These are phyloP conservation scores for Rehmannia glutinosa DNA, from an alignment of 257 asterid genomes.

Conservation along the genomic window DNA sequence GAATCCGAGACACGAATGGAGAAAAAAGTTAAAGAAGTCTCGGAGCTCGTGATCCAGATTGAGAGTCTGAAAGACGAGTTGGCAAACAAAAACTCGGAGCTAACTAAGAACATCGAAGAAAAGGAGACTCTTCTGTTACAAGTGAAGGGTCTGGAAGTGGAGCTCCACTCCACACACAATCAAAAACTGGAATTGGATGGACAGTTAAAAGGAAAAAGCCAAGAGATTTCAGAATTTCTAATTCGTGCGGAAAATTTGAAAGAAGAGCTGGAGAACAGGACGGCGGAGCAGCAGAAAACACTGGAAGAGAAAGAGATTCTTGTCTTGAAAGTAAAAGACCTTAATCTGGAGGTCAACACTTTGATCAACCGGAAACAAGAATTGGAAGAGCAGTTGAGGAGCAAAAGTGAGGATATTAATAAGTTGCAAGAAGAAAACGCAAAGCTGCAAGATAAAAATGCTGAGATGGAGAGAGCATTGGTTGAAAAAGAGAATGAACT, in stretches of 20 bases:
- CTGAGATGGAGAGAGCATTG: conserved; percentile 39
- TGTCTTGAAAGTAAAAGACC: conserved; percentile 26
- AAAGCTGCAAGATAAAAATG: conserved; percentile 18
- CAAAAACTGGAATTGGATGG: conserved; percentile 49
- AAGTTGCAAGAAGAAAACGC: conserved; percentile 29
- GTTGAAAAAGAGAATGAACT: conserved; percentile 44
- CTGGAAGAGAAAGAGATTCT: conserved; percentile 38
- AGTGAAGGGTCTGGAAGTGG: conserved; percentile 34
- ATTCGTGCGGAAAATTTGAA: conserved; percentile 34
- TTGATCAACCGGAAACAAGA: conserved; percentile 36
- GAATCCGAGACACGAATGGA: conserved; percentile 48
- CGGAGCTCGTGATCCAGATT: conserved; percentile 36
- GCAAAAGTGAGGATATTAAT: conserved; percentile 34
- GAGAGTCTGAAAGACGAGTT: conserved; percentile 50
- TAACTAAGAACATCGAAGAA: conserved; percentile 30
- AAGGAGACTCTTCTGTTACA: conserved; percentile 32
- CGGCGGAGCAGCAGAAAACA: conserved; percentile 26
- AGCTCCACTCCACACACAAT: conserved; percentile 25
- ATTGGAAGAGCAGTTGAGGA: conserved; percentile 45
- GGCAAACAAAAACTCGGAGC: conserved; percentile 36
- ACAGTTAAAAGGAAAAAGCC: conserved; percentile 32
- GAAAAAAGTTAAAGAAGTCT: conserved; percentile 43
- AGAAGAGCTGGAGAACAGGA: conserved; percentile 38
- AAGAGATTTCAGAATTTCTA: conserved; percentile 37
- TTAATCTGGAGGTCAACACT: conserved; percentile 28